Base-by-base conservation (phyloP, 2,329 filamentous ascomycete species). In the Xylaria sp. region DNA sequence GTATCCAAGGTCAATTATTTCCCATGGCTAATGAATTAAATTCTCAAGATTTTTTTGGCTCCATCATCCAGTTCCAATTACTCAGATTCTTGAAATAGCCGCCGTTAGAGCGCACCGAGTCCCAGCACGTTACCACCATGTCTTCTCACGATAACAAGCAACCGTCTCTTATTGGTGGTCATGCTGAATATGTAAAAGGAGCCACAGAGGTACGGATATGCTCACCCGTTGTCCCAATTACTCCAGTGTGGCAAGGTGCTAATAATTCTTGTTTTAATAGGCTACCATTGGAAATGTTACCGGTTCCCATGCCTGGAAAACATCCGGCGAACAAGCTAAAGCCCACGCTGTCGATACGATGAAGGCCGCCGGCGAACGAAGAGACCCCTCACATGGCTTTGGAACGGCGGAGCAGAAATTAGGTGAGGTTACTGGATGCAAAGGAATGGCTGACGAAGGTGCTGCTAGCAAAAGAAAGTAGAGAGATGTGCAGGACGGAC, bases 171-270 rank as follows among this genome's bases (percentile, higher is more conserved):
- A 75, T 92, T 51, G 82, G 85, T 67, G 85, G 86, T 50, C 90
- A 92, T 76, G 89, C 84, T 36, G 87, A 92, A 75, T 93, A 91
- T 75, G 84, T 88, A 75, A 92, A 92, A 75, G 90, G 90, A 61
- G 88, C 88, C 6, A 85, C 88, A 64, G 88, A 91, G 81, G 90
- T 90, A 79, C 65, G 79, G 75, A 30, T 30, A 17, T 36, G 34
- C 34, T 36, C n/a, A 27, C 24, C 24, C 24, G 11, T 12, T 24
- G 19, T 60, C 11, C 50, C 7, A 24, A 24, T n/a, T 4, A 47
- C 3, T 47, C 24, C 19, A 1, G 2, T 17, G 14, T 4, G 30
- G 34, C 11, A 53, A 47, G 6, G 12, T 32, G 24, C 55, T 70
- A 21, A 70, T 70, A 21, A 70, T 57, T 21, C 51, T 6, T 39